Evolutionary conservation across 352 stramenopile species (phyloP).

Genomic region (Globisporangium parvum): DNA sequence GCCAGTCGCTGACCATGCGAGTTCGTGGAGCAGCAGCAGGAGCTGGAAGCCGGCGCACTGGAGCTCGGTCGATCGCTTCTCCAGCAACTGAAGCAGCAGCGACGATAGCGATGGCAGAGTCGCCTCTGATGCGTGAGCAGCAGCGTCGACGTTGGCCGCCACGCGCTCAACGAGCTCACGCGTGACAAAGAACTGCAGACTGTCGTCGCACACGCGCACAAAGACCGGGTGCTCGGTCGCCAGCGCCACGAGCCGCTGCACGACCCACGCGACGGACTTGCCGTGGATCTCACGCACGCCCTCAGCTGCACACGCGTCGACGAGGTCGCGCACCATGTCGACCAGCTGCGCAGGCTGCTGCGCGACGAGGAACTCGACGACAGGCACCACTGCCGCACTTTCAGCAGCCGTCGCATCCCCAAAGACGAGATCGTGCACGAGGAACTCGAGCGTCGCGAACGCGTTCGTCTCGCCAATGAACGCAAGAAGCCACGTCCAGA

Average conservation of each 20-base stretch:
- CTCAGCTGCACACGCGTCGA: conserved; percentile 20
- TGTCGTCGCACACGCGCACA: conserved; percentile 42
- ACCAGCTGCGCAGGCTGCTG: conserved; percentile 39
- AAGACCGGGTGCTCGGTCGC: conserved; percentile 27
- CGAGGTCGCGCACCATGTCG: conserved; percentile 36
- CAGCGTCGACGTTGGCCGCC: conserved; percentile 14
- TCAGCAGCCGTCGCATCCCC: neutral
- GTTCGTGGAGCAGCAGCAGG: conserved; percentile 34
- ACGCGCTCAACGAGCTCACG: conserved; percentile 33
- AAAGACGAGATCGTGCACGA: conserved; percentile 31
- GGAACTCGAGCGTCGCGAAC: conserved; percentile 35
- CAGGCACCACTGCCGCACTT: conserved; percentile 16
- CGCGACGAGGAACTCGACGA: conserved; percentile 33
- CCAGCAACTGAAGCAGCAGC: conserved; percentile 24
- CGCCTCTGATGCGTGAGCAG: neutral
- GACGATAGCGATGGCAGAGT: conserved; percentile 4
- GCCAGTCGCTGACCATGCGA: conserved; percentile 5
- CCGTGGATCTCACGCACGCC: neutral
- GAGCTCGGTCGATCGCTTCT: conserved; percentile 29
- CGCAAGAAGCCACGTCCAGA: conserved; percentile 51
- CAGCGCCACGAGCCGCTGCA: conserved; percentile 28
- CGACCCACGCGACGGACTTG: conserved; percentile 4
- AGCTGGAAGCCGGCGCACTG: conserved; percentile 39
- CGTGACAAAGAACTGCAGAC: conserved; percentile 59
- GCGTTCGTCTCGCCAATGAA: conserved; percentile 41